Percentiles rank a stretch among this genome's conserved stretches.
Evolutionary conservation across 1,284 basidiomycete species (phyloP).

Genomic region (Tranzscheliella williamsii): DNA sequence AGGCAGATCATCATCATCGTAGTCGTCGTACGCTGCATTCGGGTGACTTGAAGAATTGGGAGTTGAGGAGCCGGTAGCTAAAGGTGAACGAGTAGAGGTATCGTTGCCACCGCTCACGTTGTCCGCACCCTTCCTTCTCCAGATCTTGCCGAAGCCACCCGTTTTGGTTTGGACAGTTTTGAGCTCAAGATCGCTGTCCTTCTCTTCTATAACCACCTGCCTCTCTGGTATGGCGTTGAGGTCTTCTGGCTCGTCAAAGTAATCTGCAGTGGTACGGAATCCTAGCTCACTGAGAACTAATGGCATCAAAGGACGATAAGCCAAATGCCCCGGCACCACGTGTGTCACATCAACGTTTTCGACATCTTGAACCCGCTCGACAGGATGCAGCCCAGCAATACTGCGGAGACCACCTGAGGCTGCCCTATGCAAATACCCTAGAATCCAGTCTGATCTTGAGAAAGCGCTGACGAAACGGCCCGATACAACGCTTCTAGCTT

Average conservation of each 20-base stretch:
- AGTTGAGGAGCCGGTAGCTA: slow-evolving; percentile 4
- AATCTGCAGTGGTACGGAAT: slow-evolving; percentile 58
- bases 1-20: slow-evolving; percentile 52
- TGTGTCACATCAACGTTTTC: slow-evolving; percentile 60
- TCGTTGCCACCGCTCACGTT: slow-evolving; percentile 5
- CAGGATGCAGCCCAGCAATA: slow-evolving; percentile 58
- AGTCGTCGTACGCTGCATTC: slow-evolving; percentile 37
- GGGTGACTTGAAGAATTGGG: slow-evolving; percentile 1
- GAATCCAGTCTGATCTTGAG: slow-evolving; percentile 59
- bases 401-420: slow-evolving; percentile 57
- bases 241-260: slow-evolving; percentile 61
- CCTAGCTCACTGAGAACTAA: slow-evolving; percentile 58
- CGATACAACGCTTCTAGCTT: slow-evolving; percentile 51
- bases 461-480: slow-evolving; percentile 60
- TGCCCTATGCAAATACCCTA: slow-evolving; percentile 58
- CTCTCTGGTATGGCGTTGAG: slow-evolving; percentile 54
- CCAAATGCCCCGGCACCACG: slow-evolving; percentile 56
- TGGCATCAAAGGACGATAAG: slow-evolving; percentile 58
- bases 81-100: slow-evolving; percentile 7
- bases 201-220: slow-evolving; percentile 37
- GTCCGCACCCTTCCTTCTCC: slow-evolving; percentile 27
- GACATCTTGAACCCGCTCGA: slow-evolving; percentile 54
- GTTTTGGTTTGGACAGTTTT: slow-evolving; percentile 42
- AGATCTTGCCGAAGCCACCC: slow-evolving; percentile 51
- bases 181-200: slow-evolving; percentile 21